phyloP scores from a whole-genome alignment of 441 rosid genomes.

The Croton setiger region DNA sequence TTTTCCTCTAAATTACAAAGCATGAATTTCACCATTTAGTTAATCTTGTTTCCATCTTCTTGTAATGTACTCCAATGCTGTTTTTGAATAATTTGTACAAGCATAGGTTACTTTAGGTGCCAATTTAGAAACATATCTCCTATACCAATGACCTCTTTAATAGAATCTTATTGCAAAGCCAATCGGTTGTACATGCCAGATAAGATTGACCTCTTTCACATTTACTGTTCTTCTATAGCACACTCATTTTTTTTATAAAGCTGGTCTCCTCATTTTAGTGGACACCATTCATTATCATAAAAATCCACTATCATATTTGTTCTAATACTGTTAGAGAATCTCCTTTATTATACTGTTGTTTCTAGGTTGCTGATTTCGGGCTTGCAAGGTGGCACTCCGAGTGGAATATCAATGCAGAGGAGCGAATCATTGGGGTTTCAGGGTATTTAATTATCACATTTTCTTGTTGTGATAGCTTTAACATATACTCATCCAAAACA shows the following conservation, averaged over 20 bases:
- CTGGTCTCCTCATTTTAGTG: no score
- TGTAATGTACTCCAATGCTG: background rate
- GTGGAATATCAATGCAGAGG: conserved; percentile 34
- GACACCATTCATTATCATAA: background rate
- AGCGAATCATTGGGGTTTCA: conserved; percentile 42
- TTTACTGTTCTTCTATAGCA: background rate
- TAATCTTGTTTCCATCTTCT: background rate
- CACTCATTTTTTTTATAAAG: background rate
- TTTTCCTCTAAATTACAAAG: background rate
- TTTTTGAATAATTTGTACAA: background rate
- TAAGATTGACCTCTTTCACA: background rate
- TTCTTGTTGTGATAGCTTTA: conserved; percentile 6
- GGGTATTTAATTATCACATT: conserved; percentile 35
- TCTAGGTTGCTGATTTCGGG: conserved; percentile 73
- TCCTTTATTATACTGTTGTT: conserved; percentile 1
- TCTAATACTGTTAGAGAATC: conserved; percentile 2
- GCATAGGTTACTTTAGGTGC: background rate
- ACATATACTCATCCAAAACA: background rate
- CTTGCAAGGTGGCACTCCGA: conserved; percentile 63
- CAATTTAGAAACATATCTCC: background rate
- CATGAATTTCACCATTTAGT: background rate
- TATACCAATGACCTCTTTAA: background rate
- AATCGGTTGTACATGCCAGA: background rate
- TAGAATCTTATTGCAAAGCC: background rate
- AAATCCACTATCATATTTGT: background rate